Base-by-base conservation (phyloP, 768 basidiomycete species). In the Russula abietina region DNA sequence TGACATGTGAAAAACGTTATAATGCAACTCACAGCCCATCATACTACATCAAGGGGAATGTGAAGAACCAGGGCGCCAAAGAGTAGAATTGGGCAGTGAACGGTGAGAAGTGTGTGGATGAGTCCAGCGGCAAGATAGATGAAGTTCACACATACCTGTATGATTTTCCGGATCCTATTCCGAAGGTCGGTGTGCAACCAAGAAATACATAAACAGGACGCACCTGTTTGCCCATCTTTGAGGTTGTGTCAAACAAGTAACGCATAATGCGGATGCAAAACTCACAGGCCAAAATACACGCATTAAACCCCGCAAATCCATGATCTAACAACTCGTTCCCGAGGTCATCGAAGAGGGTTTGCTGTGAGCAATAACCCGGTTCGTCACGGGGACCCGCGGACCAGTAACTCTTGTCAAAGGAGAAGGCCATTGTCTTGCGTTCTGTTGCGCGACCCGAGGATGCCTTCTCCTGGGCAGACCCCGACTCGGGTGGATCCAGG, bases 391-490 rank as follows among this genome's bases (percentile, higher is more conserved):
- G 81, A 1, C 94, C 92, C 16, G 93, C 93, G 45, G 93, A 94
- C 95, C 94, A 96, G 75, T 98, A 98, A 59, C 89, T 91, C 81
- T 95, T 96, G 82, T 98, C 96, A 68, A 98, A 98, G 65, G 89
- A 88, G 75, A 98, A 98, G 0, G 82, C 74, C 84, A 94, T 89
- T 7, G 87, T 83, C 78, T 90, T 96, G 69, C 91, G 86, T 75
- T 97, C 95, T 9, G 89, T 87, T 19, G 93, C 90, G 70, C 91
- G 89, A 70, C 90, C 91, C 22, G 82, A 73, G 70, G 85, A 83
- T 59, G 75, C 70, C 68, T 73, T 70, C 9, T 70, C 74, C 71
- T 85, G 86, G 45, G 77, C 68, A 4, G 87, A 85, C 46, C 88
- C 89, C 16, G 73, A 19, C 70, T 95, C 92, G 33, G 95, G 95